Base-by-base conservation (phyloP, 1,284 basidiomycete genomes). In the Rhodotorula sp. region DNA sequence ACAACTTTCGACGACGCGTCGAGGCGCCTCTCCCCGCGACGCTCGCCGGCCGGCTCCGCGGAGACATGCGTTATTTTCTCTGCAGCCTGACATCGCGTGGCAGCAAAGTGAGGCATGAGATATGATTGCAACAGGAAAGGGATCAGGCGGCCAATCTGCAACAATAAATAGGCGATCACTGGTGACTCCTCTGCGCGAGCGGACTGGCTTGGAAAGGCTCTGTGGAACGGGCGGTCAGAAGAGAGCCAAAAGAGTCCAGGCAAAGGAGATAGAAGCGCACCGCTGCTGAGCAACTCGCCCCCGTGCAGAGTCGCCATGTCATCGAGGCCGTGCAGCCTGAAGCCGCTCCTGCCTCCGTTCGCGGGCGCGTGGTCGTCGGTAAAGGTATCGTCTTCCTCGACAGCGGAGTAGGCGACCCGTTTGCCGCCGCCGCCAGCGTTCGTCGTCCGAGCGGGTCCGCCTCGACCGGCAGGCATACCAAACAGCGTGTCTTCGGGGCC, bases 231-330 rank as follows among this genome's bases (percentile, higher is more conserved):
- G 47, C 23, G 18, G 23, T 31, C 12, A 28, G 34, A 19, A 21
- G 21, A 34, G 19, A 43, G 57, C 21, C 19, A 45, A 10, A 6
- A 12, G 1, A n/a, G 2, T 16, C 2, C 10, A 6, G 7, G 47
- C 1, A 18, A 14, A 47, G 10, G 31, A 19, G 26, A 43, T 4
- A 56, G 18, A 23, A 23, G 58, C 56, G 56, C 38, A 69, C 67
- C 71, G 16, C 72, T 75, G 43, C 73, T 62, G 26, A 78, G 67
- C 34, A 78, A 55, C 55, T 73, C 67, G 3, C 77, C 77, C 2
- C 77, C 77, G 54, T 78, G 75, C 18, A 77, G 64, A 31, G 77
- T 78, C 23, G 73, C 73, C 74, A 77, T 70, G 31, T 78, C 74
- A 62, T 66, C 69, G 56, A 67, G 15, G 2, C 75, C 73, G 31